A percentile compares a stretch with the other conserved stretches of the same genome.
Conservation (phyloP, 139 green algal species). For the Raphidocelis subcapitata region DNA sequence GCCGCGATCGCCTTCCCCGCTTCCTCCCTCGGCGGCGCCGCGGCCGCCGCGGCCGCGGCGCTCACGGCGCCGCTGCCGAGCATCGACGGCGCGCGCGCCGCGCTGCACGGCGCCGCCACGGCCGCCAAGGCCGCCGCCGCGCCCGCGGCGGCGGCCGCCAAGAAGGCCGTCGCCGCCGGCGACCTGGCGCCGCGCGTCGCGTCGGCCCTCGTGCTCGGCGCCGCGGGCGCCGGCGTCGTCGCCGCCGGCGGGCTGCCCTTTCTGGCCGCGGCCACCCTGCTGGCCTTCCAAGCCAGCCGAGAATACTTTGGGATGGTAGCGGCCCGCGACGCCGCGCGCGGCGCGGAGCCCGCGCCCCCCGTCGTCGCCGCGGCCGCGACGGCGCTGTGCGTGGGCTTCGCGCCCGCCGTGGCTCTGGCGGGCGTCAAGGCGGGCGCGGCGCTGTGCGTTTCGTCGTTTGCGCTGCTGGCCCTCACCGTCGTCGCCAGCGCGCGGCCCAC, state of each 20-base stretch:
- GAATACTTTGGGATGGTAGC: constrained; percentile 75
- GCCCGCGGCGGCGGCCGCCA: not conserved
- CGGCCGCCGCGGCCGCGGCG: too few species aligned
- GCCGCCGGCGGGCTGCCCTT: constrained; percentile 56
- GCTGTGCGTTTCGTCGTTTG: constrained; percentile 74
- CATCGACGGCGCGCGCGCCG: too few species aligned
- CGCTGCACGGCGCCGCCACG: not conserved
- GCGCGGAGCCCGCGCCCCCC: constrained; percentile 63
- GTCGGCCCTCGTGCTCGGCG: constrained; percentile 67
- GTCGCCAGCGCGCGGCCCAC: constrained; percentile 62
- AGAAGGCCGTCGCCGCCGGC: too few species aligned
- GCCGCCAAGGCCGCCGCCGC: not conserved
- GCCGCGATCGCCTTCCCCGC: too few species aligned
- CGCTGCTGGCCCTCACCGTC: constrained; percentile 77
- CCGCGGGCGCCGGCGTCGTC: constrained; percentile 57
- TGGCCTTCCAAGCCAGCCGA: constrained; percentile 67
- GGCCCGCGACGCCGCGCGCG: constrained; percentile 52
- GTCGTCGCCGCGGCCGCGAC: constrained; percentile 60
- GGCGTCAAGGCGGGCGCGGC: constrained; percentile 35
- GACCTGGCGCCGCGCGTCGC: constrained; percentile 57
- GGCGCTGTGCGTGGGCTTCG: constrained; percentile 69
- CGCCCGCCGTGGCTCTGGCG: constrained; percentile 36
- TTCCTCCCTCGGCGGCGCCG: too few species aligned
- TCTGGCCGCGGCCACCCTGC: constrained; percentile 50
- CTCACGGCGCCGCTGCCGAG: too few species aligned